Evolutionary conservation across 179 eudicot species (phyloP).

Genomic region (Beta lomatogona): DNA sequence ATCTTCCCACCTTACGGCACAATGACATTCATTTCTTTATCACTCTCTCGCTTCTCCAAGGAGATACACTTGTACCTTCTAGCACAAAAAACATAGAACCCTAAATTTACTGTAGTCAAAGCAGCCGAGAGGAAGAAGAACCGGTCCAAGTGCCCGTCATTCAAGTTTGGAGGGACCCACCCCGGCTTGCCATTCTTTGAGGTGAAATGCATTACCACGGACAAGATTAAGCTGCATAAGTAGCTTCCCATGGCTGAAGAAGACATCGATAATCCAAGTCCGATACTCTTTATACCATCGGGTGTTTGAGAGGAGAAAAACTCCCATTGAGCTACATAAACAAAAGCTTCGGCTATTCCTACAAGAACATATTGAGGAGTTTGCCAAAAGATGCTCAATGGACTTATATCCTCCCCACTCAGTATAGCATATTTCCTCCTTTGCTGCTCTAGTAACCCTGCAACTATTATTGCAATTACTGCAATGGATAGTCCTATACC

Average conservation of each 20-base stretch:
- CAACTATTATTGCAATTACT: slow-evolving; percentile 44
- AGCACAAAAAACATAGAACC: slow-evolving; percentile 51
- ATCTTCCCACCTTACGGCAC: slow-evolving; percentile 18
- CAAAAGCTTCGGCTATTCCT: slow-evolving; percentile 50
- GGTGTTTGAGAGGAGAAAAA: slow-evolving; percentile 52
- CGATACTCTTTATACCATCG: slow-evolving; percentile 46
- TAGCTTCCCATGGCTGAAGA: slow-evolving; percentile 58
- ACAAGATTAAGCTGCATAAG: slow-evolving; percentile 46
- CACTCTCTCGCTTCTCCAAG: slow-evolving; percentile 35
- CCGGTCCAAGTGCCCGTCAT: slow-evolving; percentile 52
- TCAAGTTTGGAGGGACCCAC: slow-evolving; percentile 60
- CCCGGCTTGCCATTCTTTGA: slow-evolving; percentile 50
- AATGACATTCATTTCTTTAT: slow-evolving; percentile 32
- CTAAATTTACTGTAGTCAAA: slow-evolving; percentile 47
- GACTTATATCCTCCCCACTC: slow-evolving; percentile 41
- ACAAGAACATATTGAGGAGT: slow-evolving; percentile 54
- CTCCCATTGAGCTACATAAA: slow-evolving; percentile 56
- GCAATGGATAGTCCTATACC: slow-evolving; percentile 57
- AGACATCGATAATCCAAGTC: slow-evolving; percentile 49
- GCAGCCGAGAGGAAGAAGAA: slow-evolving; percentile 63
- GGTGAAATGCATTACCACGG: slow-evolving; percentile 51
- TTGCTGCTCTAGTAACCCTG: slow-evolving; percentile 37
- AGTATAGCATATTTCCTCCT: slow-evolving; percentile 39
- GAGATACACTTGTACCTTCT: slow-evolving; percentile 48
- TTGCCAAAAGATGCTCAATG: slow-evolving; percentile 53